phyloP scores from a whole-genome alignment of 371 early-diverging fungal species.

The Haplosporangium sp. region DNA sequence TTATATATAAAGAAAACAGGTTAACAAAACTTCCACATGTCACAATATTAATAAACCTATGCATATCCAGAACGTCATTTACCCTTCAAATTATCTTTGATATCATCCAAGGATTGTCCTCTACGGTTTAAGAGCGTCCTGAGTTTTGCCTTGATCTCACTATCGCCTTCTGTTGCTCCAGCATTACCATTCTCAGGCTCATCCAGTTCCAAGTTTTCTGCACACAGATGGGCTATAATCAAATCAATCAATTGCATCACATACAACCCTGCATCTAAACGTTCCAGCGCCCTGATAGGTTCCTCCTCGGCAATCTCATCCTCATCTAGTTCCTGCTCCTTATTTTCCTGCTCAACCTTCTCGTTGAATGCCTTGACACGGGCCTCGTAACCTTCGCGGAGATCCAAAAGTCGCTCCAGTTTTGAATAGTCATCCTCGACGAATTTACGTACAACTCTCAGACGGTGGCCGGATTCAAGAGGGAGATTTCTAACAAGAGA shows the following conservation, averaged over 20 bases:
- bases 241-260: conserved; percentile 83
- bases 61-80: neutral
- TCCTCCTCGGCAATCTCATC: conserved; percentile 73
- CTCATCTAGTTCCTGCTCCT: conserved; percentile 64
- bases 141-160: conserved; percentile 32
- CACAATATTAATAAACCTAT: no score
- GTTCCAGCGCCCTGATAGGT: conserved; percentile 63
- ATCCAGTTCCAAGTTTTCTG: conserved; percentile 58
- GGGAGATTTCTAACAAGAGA: conserved; percentile 76
- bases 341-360: conserved; percentile 61
- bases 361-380: conserved; percentile 66
- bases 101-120: conserved; percentile 49
- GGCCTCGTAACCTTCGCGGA: conserved; percentile 75
- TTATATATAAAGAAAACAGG: neutral
- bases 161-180: conserved; percentile 11
- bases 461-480: conserved; percentile 69
- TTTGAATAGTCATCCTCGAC: conserved; percentile 83
- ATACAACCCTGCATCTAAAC: conserved; percentile 86
- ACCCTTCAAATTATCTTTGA: conserved; percentile 41
- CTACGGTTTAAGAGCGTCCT: conserved; percentile 42
- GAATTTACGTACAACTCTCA: conserved; percentile 88
- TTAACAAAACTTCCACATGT: neutral
- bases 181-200: conserved; percentile 7
- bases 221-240: conserved; percentile 71
- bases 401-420: conserved; percentile 80